A percentile compares a stretch with the other conserved stretches of the same genome.
These are phyloP conservation scores for Aspergillus avenaceus DNA, from an alignment of 495 filamentous ascomycete species.

Conservation along the genomic window DNA sequence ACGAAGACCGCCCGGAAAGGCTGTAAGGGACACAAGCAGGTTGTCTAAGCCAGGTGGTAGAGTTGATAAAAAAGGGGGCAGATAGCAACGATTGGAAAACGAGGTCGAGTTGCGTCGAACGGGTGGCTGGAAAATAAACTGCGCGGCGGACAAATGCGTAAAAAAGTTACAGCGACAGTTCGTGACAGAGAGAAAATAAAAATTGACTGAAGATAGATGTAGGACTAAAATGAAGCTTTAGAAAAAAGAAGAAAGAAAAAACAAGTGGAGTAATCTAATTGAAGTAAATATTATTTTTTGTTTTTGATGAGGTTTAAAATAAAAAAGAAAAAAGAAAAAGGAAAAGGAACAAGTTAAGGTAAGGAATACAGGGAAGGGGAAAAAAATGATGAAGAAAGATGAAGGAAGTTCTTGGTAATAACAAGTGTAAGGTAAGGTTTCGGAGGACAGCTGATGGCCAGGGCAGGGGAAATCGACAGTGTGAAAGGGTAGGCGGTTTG, in stretches of 20 bases:
- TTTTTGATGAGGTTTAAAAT: constrained; percentile 3
- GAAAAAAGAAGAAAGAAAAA: constrained; percentile 12
- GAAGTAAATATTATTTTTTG: not conserved
- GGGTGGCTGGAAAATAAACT: constrained; percentile 51
- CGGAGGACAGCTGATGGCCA: constrained; percentile 21
- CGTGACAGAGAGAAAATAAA: not conserved
- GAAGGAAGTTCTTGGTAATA: constrained; percentile 3
- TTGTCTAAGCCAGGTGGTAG: constrained; percentile 20
- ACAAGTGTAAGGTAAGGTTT: not conserved
- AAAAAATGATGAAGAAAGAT: constrained; percentile 32
- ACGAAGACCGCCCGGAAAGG: constrained; percentile 23
- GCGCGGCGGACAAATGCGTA: constrained; percentile 22
- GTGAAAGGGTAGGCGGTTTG: not conserved
- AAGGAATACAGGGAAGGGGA: constrained; percentile 29
- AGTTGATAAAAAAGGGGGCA: constrained; percentile 25
- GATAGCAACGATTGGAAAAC: constrained; percentile 24
- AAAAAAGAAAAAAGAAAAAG: not conserved
- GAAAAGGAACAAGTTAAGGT: constrained; percentile 27
- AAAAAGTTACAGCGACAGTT: not conserved
- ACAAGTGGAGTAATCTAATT: constrained; percentile 5
- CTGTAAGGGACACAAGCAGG: constrained; percentile 19
- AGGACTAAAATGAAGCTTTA: constrained; percentile 5
- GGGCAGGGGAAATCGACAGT: constrained; percentile 6
- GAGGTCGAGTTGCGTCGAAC: constrained; percentile 15
- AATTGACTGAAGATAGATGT: not conserved